phyloP scores from a whole-genome alignment of 2,329 filamentous ascomycete genomes.

The Penicillium sp. region DNA sequence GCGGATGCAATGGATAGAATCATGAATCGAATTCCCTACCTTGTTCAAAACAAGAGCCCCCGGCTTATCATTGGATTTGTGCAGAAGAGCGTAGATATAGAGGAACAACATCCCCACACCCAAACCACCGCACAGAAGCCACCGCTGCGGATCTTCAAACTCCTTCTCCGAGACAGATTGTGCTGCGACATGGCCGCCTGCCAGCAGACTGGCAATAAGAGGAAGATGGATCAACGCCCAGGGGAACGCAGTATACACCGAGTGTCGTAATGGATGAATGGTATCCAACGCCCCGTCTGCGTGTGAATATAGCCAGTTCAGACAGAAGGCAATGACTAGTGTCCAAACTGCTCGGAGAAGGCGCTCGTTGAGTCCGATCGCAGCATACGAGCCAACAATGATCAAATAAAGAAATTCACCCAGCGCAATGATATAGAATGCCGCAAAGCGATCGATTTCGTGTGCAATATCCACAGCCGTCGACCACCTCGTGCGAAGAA shows the following conservation, averaged over 20 bases:
- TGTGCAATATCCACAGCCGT: conserved; percentile 54
- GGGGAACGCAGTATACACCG: conserved; percentile 47
- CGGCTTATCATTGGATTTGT: conserved; percentile 41
- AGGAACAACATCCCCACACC: conserved; percentile 51
- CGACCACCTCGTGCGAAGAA: conserved; percentile 48
- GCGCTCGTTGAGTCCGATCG: conserved; percentile 47
- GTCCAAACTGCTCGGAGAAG: conserved; percentile 53
- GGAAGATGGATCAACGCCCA: conserved; percentile 52
- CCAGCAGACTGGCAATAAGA: conserved; percentile 49
- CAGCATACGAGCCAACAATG: conserved; percentile 51
- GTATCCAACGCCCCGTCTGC: conserved; percentile 49
- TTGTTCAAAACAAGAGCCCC: conserved; percentile 35
- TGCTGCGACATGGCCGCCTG: conserved; percentile 51
- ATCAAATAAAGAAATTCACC: conserved; percentile 55
- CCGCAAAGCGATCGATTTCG: conserved; percentile 54
- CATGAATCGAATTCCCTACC: conserved; percentile 6
- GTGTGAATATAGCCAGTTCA: conserved; percentile 55
- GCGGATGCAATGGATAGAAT: conserved; percentile 14
- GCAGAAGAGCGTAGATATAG: conserved; percentile 40
- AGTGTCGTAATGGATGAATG: conserved; percentile 50
- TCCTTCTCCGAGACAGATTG: conserved; percentile 42
- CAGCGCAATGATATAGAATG: conserved; percentile 56
- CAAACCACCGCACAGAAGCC: conserved; percentile 52
- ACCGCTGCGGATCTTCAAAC: conserved; percentile 48
- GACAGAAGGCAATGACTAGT: conserved; percentile 52